phyloP scores from a whole-genome alignment of 192 early-diverging fungal species.

The Coemansia sp. region DNA sequence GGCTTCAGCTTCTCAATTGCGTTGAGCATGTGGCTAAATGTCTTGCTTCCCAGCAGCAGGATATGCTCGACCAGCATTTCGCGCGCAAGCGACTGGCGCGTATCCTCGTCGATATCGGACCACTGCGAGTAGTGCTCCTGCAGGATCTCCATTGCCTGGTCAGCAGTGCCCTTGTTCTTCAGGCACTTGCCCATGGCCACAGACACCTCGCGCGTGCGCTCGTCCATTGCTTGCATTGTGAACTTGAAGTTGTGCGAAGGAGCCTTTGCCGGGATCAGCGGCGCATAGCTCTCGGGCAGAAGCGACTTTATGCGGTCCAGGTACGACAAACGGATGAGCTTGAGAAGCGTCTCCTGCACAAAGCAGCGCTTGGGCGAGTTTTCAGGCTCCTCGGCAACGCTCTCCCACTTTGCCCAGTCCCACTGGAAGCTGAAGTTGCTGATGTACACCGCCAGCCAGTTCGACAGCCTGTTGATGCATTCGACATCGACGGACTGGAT shows the following conservation, averaged over 20 bases:
- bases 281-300: conserved; percentile 67
- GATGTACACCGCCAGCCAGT: conserved; percentile 90
- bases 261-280: conserved; percentile 60
- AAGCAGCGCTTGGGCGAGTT: conserved; percentile 56
- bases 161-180: conserved; percentile 48
- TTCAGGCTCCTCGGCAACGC: conserved; percentile 15
- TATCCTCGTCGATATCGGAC: conserved; percentile 40
- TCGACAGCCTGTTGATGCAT: conserved; percentile 75
- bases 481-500: conserved; percentile 67
- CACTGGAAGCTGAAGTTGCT: conserved; percentile 92
- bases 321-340: conserved; percentile 84
- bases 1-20: conserved; percentile 80
- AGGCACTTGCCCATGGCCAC: conserved; percentile 51
- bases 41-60: conserved; percentile 86
- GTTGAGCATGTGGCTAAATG: conserved; percentile 90
- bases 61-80: conserved; percentile 82
- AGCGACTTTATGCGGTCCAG: conserved; percentile 81
- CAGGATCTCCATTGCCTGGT: conserved; percentile 49
- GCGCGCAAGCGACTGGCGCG: conserved; percentile 54
- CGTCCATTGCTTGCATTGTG: conserved; percentile 57
- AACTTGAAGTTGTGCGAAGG: conserved; percentile 76
- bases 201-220: conserved; percentile 63
- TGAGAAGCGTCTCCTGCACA: conserved; percentile 83
- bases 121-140: conserved; percentile 48
- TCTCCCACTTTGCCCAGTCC: conserved; percentile 83